These are phyloP conservation scores for Hypoxylon lenormandii DNA, from an alignment of 495 filamentous ascomycete species.

Conservation along the genomic window DNA sequence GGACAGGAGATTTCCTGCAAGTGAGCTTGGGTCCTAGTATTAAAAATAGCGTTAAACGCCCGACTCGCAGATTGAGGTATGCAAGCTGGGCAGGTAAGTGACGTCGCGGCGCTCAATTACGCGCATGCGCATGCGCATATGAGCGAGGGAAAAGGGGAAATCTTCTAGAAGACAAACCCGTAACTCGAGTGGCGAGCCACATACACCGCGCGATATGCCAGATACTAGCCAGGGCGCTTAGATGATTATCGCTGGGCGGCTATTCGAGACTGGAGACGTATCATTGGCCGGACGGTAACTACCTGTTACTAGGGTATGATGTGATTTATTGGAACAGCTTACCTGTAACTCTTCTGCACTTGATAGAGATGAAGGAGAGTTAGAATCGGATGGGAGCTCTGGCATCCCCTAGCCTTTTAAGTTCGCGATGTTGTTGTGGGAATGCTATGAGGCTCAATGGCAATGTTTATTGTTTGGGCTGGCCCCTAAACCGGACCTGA, in stretches of 20 bases:
- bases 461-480: slow-evolving; percentile 10
- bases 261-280: slow-evolving; percentile 37
- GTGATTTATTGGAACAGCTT: slow-evolving; percentile 28
- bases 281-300: slow-evolving; percentile 27
- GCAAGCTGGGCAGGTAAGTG: slow-evolving; percentile 19
- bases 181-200: slow-evolving; percentile 22
- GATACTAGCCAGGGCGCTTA: slow-evolving; percentile 42
- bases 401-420: slow-evolving; percentile 12
- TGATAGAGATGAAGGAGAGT: slow-evolving; percentile 6
- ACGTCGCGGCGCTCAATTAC: slow-evolving; percentile 27
- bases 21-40: slow-evolving; percentile 32
- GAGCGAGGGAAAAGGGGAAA: slow-evolving; percentile 4
- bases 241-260: slow-evolving; percentile 40
- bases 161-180: slow-evolving; percentile 42
- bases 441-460: slow-evolving; percentile 3
- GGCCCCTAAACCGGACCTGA: not conserved
- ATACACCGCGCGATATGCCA: slow-evolving; percentile 10
- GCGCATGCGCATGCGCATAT: slow-evolving; percentile 25
- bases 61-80: slow-evolving; percentile 10
- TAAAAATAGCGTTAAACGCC: slow-evolving; percentile 34
- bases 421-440: slow-evolving; percentile 15
- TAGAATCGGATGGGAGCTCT: not conserved
- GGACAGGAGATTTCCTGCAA: slow-evolving; percentile 42
- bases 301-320: slow-evolving; percentile 22
- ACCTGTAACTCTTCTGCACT: slow-evolving; percentile 27